Evolutionary conservation across 352 stramenopile genomes (phyloP), one percentile per base, ranked within the genome.

Genomic region (Pythium insidiosum): DNA sequence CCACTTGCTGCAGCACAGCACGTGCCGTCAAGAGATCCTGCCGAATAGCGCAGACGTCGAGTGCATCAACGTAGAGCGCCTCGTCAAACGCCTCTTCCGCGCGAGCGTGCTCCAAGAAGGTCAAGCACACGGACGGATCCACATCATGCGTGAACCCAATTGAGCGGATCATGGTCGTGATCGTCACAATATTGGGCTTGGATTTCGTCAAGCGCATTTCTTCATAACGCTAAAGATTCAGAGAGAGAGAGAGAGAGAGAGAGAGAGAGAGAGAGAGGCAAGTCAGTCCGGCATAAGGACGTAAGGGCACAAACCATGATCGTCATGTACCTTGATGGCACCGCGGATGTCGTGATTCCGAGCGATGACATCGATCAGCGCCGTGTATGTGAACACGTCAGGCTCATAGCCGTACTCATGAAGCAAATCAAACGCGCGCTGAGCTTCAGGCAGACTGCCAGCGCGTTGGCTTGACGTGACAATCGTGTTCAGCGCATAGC

Each of bases 361-460:
- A 10, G 71, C 73, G 7, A 72, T 69, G 18, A 86, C 68, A 47
- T 89, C 76, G 41, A 88, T 86, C n/a, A 88, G 60, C 44, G 76
- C 76, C 35, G 76, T 89, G 57, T 86, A 86, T 26, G 76, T 81
- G 56, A 89, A 89, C 52, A 89, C 73, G 40, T 89, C 76, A 0
- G 76, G 76, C 41, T 75, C 61, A 44, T 74, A 89, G 12, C 70
- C 68, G 50, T 84, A 61, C 22, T 29, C 18, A 6, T 53, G 15
- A 1, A 83, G 40, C 43, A 82, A 34, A 11, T 78, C 56, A 34
- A 89, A 89, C 18, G 73, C 76, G 47, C 73, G 71, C 42, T 66
- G 50, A 2, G 76, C 76, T n/a, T 84, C 73, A 13, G 43, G 23
- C 15, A 75, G 58, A 33, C 70, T 82, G 1, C 73, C 72, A 9